Conservation (phyloP, 345 rosid genomes). For the Iberis pinnata region DNA sequence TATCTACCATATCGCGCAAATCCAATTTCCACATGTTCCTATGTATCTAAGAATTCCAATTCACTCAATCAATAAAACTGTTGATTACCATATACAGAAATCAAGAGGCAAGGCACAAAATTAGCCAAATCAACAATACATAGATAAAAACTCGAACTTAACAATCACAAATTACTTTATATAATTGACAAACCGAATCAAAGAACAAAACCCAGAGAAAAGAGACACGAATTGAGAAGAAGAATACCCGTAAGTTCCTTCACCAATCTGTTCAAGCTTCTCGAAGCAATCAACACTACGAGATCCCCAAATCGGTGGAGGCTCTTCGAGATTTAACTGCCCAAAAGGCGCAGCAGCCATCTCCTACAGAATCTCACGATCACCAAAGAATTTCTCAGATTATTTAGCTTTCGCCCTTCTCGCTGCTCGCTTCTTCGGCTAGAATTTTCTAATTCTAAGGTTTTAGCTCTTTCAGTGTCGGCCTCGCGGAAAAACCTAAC, state of each 20-base stretch:
- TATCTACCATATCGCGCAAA: not conserved
- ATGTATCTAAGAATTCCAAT: not conserved
- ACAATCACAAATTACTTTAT: not conserved
- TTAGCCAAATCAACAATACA: not conserved
- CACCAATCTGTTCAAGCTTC: constrained; percentile 78
- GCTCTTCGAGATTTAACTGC: constrained; percentile 59
- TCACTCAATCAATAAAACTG: constrained; percentile 1
- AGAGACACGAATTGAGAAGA: constrained; percentile 4
- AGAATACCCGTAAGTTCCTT: constrained; percentile 75
- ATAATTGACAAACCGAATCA: not conserved
- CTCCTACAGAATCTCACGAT: constrained; percentile 2
- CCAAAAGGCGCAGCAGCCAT: constrained; percentile 59
- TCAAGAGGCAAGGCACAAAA: constrained; percentile 1
- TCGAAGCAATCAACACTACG: constrained; percentile 81
- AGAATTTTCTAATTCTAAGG: constrained; percentile 1
- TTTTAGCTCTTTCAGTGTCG: constrained; percentile 15
- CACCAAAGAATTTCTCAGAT: not conserved
- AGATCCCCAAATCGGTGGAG: constrained; percentile 66
- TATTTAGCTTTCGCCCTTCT: not conserved
- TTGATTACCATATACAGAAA: not conserved
- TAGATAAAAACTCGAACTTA: not conserved
- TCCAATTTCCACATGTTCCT: too few relatives aligned
- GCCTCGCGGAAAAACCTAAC: constrained; percentile 20
- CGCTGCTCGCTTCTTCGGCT: constrained; percentile 8
- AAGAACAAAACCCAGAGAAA: not conserved